phyloP scores from a whole-genome alignment of 495 filamentous ascomycete species.

The Cercophora sp. region DNA sequence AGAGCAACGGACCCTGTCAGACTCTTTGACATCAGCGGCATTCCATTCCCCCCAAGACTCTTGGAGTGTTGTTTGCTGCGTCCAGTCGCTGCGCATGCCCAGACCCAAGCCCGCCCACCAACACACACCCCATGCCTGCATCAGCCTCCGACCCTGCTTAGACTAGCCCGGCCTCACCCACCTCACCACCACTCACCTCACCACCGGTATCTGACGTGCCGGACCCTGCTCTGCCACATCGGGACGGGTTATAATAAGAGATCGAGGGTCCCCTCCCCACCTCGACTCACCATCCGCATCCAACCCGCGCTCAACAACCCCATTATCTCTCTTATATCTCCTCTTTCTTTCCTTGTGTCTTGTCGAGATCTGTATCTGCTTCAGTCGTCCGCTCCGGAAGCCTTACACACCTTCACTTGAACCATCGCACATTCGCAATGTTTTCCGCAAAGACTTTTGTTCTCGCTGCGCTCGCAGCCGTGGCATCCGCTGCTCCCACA shows the following conservation, averaged over 20 bases:
- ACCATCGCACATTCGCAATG: constrained; percentile 19
- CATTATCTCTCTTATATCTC: constrained; percentile 3
- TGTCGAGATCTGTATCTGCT: constrained; percentile 7
- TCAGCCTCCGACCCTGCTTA: constrained; percentile 9
- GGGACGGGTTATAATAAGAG: constrained; percentile 7
- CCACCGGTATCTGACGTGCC: constrained; percentile 1
- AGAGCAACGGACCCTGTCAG: constrained; percentile 11
- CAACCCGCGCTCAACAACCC: neutral
- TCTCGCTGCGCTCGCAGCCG: constrained; percentile 24
- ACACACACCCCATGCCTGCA: constrained; percentile 5
- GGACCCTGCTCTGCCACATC: constrained; percentile 6
- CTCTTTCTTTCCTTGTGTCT: constrained; percentile 5
- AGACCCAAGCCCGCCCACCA: constrained; percentile 6
- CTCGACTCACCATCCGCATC: constrained; percentile 2
- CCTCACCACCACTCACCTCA: neutral
- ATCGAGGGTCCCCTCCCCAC: neutral
- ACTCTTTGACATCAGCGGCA: constrained; percentile 22
- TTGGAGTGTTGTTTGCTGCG: constrained; percentile 8
- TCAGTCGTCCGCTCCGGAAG: constrained; percentile 18
- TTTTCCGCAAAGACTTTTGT: constrained; percentile 23
- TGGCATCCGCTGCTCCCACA: constrained; percentile 20
- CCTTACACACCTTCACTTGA: constrained; percentile 11
- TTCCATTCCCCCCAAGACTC: constrained; percentile 12
- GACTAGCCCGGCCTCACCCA: constrained; percentile 4
- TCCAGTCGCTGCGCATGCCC: constrained; percentile 10